phyloP scores from a whole-genome alignment of 75 land plant genomes.

The Isoetes taiwanensis region DNA sequence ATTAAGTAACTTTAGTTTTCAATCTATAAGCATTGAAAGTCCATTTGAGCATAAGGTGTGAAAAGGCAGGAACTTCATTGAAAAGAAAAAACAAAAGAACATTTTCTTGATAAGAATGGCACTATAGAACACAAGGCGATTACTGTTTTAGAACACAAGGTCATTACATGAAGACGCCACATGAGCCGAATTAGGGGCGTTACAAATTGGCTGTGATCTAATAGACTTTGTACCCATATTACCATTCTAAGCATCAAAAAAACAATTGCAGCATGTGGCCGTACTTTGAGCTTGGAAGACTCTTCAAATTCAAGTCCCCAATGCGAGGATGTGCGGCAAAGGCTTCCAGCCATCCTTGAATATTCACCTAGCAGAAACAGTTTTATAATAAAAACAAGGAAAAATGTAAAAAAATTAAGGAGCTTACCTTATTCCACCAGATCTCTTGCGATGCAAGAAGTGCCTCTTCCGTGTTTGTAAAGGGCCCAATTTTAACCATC shows the following conservation, averaged over 20 bases:
- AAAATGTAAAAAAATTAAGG: background rate
- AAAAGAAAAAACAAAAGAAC: too few species aligned
- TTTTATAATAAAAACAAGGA: background rate
- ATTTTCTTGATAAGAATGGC: too few species aligned
- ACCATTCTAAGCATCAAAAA: background rate
- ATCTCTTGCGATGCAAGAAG: slow-evolving; percentile 49
- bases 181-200: too few species aligned
- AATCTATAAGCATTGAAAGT: too few species aligned
- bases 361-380: slow-evolving; percentile 41
- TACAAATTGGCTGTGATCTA: too few species aligned
- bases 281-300: slow-evolving; percentile 27
- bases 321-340: slow-evolving; percentile 86
- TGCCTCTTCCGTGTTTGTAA: slow-evolving; percentile 33
- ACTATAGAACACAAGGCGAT: too few species aligned
- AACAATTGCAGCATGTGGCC: slow-evolving; percentile 1
- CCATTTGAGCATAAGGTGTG: too few species aligned
- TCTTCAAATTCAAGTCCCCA: slow-evolving; percentile 31
- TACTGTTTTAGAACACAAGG: too few species aligned
- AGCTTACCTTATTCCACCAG: slow-evolving; percentile 67
- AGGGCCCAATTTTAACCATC: slow-evolving; percentile 52
- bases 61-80: too few species aligned
- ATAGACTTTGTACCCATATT: too few species aligned
- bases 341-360: slow-evolving; percentile 80
- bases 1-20: too few species aligned
- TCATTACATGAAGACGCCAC: too few species aligned